Evolutionary conservation across 805 yeast species (phyloP).

Genomic region (Candida glaebosa): DNA sequence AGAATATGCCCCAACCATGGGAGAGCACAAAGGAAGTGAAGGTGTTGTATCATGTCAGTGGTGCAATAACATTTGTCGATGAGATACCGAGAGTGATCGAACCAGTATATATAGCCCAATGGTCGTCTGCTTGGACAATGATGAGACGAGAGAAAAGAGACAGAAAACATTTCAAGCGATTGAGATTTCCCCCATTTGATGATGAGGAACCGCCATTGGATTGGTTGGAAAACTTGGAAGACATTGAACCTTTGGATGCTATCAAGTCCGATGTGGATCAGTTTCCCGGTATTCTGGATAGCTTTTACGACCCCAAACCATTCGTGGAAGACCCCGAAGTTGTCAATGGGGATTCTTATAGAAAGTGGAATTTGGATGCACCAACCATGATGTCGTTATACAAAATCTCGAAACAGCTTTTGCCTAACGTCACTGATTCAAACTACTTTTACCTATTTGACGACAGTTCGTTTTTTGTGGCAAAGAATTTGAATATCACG

Average conservation of each 20-base stretch:
- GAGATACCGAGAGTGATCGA: constrained; percentile 90
- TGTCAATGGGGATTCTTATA: constrained; percentile 77
- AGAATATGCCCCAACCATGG: constrained; percentile 99
- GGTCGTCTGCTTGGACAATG: constrained; percentile 90
- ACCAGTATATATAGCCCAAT: constrained; percentile 88
- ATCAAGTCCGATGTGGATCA: constrained; percentile 64
- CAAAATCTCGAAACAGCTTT: constrained; percentile 66
- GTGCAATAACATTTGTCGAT: constrained; percentile 93
- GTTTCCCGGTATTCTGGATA: constrained; percentile 60
- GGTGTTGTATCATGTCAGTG: constrained; percentile 85
- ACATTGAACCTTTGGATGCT: constrained; percentile 68
- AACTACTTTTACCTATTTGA: constrained; percentile 74
- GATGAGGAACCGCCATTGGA: constrained; percentile 94
- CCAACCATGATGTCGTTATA: constrained; percentile 63
- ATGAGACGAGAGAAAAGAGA: constrained; percentile 96
- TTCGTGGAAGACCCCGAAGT: constrained; percentile 50
- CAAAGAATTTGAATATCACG: constrained; percentile 83
- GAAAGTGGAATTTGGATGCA: constrained; percentile 62
- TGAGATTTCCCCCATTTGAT: constrained; percentile 94
- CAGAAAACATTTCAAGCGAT: constrained; percentile 81
- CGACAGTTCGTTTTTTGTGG: constrained; percentile 76
- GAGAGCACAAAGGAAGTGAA: constrained; percentile 80
- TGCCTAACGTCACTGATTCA: constrained; percentile 54
- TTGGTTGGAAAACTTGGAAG: constrained; percentile 77
- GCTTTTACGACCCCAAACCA: constrained; percentile 82